Evolutionary conservation across 2,329 filamentous ascomycete species (phyloP).

Genomic region (Dactylellina haptotyla): DNA sequence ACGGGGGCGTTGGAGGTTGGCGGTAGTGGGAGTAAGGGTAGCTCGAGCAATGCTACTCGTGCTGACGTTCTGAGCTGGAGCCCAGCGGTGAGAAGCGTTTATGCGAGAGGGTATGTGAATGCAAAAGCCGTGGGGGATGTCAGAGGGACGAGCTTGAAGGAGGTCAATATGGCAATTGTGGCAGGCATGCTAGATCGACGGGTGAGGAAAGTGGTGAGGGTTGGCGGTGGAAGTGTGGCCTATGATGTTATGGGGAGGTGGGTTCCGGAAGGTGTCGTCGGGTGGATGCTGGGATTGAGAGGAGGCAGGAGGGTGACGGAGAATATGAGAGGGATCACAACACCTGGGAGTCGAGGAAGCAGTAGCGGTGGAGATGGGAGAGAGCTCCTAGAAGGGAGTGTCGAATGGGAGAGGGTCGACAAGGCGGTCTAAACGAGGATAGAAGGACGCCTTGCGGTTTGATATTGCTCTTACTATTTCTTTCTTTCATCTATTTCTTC

Average conservation of each 20-base stretch:
- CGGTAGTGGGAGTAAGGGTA: slow-evolving; percentile 61
- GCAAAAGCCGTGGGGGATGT: slow-evolving; percentile 66
- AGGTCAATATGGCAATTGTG: slow-evolving; percentile 87
- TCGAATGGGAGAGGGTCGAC: slow-evolving; percentile 56
- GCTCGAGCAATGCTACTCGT: slow-evolving; percentile 54
- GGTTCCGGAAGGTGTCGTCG: slow-evolving; percentile 80
- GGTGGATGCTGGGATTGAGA: slow-evolving; percentile 88
- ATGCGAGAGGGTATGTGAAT: slow-evolving; percentile 71
- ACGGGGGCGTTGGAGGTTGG: slow-evolving; percentile 90
- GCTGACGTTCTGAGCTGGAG: slow-evolving; percentile 73
- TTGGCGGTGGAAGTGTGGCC: slow-evolving; percentile 83
- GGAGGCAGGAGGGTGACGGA: slow-evolving; percentile 43
- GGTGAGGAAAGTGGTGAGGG: slow-evolving; percentile 73
- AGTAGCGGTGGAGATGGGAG: slow-evolving; percentile 27
- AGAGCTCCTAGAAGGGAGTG: slow-evolving; percentile 54
- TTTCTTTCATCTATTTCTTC: too few relatives aligned
- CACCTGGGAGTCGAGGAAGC: slow-evolving; percentile 51
- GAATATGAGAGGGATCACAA: slow-evolving; percentile 25
- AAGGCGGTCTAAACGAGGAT: not conserved
- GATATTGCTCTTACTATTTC: too few relatives aligned
- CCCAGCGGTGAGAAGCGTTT: slow-evolving; percentile 69
- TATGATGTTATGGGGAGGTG: slow-evolving; percentile 87
- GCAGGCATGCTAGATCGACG: slow-evolving; percentile 75
- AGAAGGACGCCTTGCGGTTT: not conserved
- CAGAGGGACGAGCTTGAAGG: slow-evolving; percentile 76